Conservation (phyloP, 2,329 filamentous ascomycete genomes). For the Clarireedia sp. region DNA sequence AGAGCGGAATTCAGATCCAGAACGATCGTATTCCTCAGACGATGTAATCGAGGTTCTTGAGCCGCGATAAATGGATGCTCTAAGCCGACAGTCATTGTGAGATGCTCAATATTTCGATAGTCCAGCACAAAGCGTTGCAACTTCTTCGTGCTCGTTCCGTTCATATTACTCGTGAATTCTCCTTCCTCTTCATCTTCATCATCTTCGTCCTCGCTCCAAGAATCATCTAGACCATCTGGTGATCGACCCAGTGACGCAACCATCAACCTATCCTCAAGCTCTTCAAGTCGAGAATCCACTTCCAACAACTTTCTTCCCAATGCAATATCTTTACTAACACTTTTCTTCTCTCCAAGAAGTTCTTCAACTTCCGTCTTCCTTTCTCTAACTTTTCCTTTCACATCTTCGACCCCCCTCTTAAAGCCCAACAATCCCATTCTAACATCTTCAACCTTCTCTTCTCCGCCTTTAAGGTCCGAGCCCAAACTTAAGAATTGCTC, state of each 20-base stretch:
- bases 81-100: constrained; percentile 42
- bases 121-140: constrained; percentile 49
- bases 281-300: constrained; percentile 52
- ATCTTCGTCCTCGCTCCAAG: constrained; percentile 33
- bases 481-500: constrained; percentile 83
- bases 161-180: constrained; percentile 24
- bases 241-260: constrained; percentile 34
- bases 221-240: constrained; percentile 23
- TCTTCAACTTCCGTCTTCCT: constrained; percentile 54
- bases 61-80: constrained; percentile 56
- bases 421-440: constrained; percentile 82
- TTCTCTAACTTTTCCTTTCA: constrained; percentile 57
- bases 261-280: constrained; percentile 56
- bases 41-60: constrained; percentile 47
- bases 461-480: constrained; percentile 72
- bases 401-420: constrained; percentile 67
- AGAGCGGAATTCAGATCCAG: constrained; percentile 57
- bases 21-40: constrained; percentile 53
- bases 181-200: constrained; percentile 31
- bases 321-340: constrained; percentile 56
- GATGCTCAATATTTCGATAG: constrained; percentile 46
- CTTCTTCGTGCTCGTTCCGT: constrained; percentile 23
- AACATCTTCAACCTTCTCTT: constrained; percentile 86
- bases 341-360: constrained; percentile 58
- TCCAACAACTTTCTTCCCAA: constrained; percentile 56